Base-by-base conservation (phyloP, 306 rosid genomes). In the Pyrus communis region DNA sequence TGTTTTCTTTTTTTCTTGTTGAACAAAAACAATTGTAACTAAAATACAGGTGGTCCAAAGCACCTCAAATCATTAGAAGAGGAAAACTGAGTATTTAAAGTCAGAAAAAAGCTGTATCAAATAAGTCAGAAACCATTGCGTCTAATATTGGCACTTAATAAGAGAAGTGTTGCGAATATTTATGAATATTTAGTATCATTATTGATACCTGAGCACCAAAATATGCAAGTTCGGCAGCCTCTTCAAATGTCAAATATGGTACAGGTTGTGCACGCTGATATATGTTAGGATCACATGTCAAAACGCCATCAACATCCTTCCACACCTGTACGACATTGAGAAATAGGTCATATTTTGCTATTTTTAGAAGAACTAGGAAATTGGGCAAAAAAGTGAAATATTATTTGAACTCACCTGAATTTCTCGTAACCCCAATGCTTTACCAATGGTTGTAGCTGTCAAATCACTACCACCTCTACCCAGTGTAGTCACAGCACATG, bases 401-500 rank as follows among this genome's bases (percentile, higher is more conserved):
- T 49, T 49, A 49, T 49, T 78, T 57, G 40, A 60, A 73, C 7
- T 58, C 54, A 91, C 98, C 97, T 94, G 97, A 75, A 94, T 91
- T 85, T 94, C 98, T 68, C 90, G 96, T 88, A 94, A 86, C 40
- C 95, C 93, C 63, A 94, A 83, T 40, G 98, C 97, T 85, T 90
- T 94, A 42, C 98, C 98, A 75, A 94, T 87, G 67, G 97, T 89
- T 65, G 98, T 94, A 59, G 98, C 98, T 30, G 98, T 94, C 87
- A 94, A 89, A 83, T 94, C 98, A 70, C 98, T 94, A 40, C 98
- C 98, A 59, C 97, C 98, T 82, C 98, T 91, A 81, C 98, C 98
- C 81, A 94, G 79, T 51, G 98, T 94, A 51, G 97, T 94, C 77
- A 90, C 96, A 21, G 96, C 98, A 77, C 98, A 89, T 74, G 98